Evolutionary conservation across 208 protist genomes (phyloP).

Genomic region (Acanthamoeba triangularis): DNA sequence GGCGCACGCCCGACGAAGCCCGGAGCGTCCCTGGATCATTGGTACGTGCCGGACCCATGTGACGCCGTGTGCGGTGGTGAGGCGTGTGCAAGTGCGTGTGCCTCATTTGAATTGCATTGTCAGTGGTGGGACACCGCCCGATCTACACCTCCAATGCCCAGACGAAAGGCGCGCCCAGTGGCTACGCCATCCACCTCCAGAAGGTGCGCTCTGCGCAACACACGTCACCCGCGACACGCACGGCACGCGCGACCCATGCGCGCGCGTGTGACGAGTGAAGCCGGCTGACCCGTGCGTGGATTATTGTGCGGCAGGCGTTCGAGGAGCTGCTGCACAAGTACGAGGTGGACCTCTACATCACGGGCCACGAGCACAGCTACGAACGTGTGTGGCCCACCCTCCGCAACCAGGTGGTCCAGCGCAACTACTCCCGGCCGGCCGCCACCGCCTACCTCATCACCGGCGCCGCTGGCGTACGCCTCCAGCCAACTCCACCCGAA

Average conservation of each 20-base stretch:
- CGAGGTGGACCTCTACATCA: constrained; percentile 66
- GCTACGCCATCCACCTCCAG: background rate
- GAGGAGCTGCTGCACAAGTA: constrained; percentile 69
- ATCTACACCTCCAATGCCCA: constrained; percentile 37
- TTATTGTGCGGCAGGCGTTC: no score
- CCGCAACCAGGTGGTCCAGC: background rate
- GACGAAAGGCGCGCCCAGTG: background rate
- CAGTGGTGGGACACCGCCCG: constrained; percentile 2
- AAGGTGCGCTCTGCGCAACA: background rate
- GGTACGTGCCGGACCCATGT: no score
- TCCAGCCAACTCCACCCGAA: no score
- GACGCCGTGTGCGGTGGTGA: no score
- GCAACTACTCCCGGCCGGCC: constrained; percentile 19
- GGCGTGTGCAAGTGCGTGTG: no score
- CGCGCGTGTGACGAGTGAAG: no score
- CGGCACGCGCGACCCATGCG: no score
- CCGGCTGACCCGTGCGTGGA: no score
- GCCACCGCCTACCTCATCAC: constrained; percentile 1
- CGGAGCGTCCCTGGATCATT: constrained; percentile 32
- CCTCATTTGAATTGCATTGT: no score
- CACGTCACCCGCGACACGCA: no score
- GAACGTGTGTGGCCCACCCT: constrained; percentile 42
- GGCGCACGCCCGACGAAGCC: background rate
- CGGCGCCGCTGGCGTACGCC: constrained; percentile 57
- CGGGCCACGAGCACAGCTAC: constrained; percentile 72